Evolutionary conservation across 2,329 filamentous ascomycete genomes (phyloP), one percentile per base, ranked within the genome.

Genomic region (Fusarium guadeloupense): DNA sequence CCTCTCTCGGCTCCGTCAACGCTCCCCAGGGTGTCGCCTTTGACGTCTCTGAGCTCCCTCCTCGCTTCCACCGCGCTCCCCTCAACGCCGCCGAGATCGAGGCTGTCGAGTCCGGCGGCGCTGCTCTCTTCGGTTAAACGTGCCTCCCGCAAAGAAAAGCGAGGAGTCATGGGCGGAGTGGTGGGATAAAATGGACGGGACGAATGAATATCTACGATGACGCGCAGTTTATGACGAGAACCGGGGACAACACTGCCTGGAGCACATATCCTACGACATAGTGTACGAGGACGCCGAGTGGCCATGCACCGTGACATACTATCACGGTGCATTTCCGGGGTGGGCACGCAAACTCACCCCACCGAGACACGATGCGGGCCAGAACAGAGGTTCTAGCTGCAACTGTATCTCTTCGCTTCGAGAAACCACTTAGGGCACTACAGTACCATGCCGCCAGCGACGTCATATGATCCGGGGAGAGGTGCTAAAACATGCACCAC

Each of bases 41-140:
- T 74, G 95, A 98, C 77, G 87, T 93, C 69, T 91, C 87, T 68
- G 91, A 99, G 79, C 87, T 99, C 20, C 94, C 95, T 16, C 75
- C 82, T 62, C 87, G 94, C 70, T 99, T 97, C 85, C 87, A 89
- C 72, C 85, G 92, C 64, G 80, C 85, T 42, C 84, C 87, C 12
- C 90, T 93, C 78, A 89, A 85, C 31, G 78, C 88, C 68, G 88
- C 88, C 37, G 95, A 99, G 85, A 99, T 99, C 58, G 95, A 98
- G 77, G 93, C 93, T 19, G 85, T 99, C 72, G 93, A 97, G 85
- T 95, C 92, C 51, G 95, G 93, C 50, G 95, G 95, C 53, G 95
- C 94, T 28, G 78, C 83, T 30, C 74, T 82, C 52, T 76, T 83
- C 63, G 78, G 80, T 61, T 85, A 75, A 71, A 64, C 54, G 21